phyloP scores from a whole-genome alignment of 768 basidiomycete species.

The Hypsizygus marmoreus region DNA sequence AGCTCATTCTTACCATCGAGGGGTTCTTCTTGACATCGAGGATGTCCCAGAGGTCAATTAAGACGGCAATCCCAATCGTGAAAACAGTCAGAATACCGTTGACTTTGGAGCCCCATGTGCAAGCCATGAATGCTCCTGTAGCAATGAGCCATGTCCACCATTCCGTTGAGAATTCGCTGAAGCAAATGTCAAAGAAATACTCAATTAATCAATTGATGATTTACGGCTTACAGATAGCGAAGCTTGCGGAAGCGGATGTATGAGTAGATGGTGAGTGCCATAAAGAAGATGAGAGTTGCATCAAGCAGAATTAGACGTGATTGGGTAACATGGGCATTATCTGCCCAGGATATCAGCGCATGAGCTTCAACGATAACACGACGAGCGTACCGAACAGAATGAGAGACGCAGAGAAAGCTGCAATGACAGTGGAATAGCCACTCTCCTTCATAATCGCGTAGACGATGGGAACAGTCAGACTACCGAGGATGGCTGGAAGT shows the following conservation, averaged over 20 bases:
- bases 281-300: slow-evolving; percentile 92
- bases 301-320: slow-evolving; percentile 97
- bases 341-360: slow-evolving; percentile 38
- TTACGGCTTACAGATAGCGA: slow-evolving; percentile 69
- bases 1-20: slow-evolving; percentile 59
- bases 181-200: no score
- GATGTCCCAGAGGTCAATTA: slow-evolving; percentile 93
- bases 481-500: slow-evolving; percentile 88
- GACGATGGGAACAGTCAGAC: slow-evolving; percentile 86
- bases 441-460: slow-evolving; percentile 98
- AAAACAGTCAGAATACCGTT: slow-evolving; percentile 92
- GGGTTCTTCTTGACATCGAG: slow-evolving; percentile 81
- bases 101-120: slow-evolving; percentile 97
- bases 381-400: slow-evolving; percentile 78
- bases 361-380: background rate
- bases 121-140: slow-evolving; percentile 93
- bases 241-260: slow-evolving; percentile 95
- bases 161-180: slow-evolving; percentile 79
- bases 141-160: slow-evolving; percentile 96
- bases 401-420: slow-evolving; percentile 85
- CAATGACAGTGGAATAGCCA: slow-evolving; percentile 89
- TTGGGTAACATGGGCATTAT: slow-evolving; percentile 95
- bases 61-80: slow-evolving; percentile 87
- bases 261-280: slow-evolving; percentile 88
- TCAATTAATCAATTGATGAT: no score